Conservation (phyloP, 495 filamentous ascomycete species). For the Hypoxylon perforatum region DNA sequence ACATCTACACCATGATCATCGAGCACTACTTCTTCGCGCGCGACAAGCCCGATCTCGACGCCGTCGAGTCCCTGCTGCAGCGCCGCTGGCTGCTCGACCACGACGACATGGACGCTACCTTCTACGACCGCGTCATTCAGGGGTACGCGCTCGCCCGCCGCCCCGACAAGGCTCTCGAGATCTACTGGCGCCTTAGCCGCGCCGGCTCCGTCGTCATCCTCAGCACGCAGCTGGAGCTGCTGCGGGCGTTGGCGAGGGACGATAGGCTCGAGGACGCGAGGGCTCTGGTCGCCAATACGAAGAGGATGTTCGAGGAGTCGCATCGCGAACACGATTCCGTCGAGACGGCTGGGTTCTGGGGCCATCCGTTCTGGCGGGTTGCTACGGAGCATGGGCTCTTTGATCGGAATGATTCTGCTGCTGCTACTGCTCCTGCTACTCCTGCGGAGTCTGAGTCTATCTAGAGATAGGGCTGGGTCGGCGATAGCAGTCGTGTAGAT, state of each 20-base stretch:
- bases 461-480: neutral
- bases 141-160: constrained; percentile 67
- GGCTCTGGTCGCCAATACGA: constrained; percentile 51
- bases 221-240: constrained; percentile 55
- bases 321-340: constrained; percentile 12
- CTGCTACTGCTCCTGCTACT: neutral
- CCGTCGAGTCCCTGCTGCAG: constrained; percentile 65
- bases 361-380: constrained; percentile 57
- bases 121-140: constrained; percentile 75
- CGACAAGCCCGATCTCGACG: constrained; percentile 65
- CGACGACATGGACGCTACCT: constrained; percentile 62
- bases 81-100: constrained; percentile 52
- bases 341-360: constrained; percentile 47
- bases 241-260: constrained; percentile 57
- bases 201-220: constrained; percentile 56
- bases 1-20: constrained; percentile 78
- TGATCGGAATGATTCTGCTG: constrained; percentile 1
- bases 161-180: constrained; percentile 59
- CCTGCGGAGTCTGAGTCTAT: neutral
- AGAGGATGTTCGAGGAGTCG: constrained; percentile 45
- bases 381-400: constrained; percentile 49
- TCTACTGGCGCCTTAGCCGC: constrained; percentile 58
- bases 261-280: constrained; percentile 50
- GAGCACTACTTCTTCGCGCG: constrained; percentile 74
- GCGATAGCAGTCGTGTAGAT: neutral